Evolutionary conservation across 75 land plant species (phyloP).

Genomic region (Selaginella tamariscina): DNA sequence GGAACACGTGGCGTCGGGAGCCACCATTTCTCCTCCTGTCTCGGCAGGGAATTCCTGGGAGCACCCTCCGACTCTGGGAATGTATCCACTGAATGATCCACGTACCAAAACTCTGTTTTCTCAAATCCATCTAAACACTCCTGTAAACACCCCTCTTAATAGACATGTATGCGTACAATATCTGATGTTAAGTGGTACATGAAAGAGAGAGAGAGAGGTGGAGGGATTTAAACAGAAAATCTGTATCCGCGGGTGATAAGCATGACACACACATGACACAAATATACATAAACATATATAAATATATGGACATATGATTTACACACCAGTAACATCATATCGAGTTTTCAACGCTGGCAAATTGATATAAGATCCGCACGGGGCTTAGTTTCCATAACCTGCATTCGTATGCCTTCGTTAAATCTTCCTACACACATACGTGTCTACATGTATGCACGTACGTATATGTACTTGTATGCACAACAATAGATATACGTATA

Average conservation of each 20-base stretch:
- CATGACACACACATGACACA: too few relatives aligned
- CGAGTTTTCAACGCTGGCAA: constrained; percentile 34
- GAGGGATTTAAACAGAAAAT: too few relatives aligned
- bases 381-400: constrained; percentile 30
- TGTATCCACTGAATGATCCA: constrained; percentile 44
- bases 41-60: constrained; percentile 27
- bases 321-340: constrained; percentile 28
- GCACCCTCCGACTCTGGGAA: constrained; percentile 22
- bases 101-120: constrained; percentile 67
- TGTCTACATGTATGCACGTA: too few relatives aligned
- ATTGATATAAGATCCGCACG: constrained; percentile 30
- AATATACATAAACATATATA: too few relatives aligned
- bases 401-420: too few relatives aligned
- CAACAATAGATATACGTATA: not conserved
- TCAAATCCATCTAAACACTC: constrained; percentile 58
- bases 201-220: too few relatives aligned
- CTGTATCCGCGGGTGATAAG: too few relatives aligned
- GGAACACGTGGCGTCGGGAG: constrained; percentile 68
- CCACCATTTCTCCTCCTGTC: constrained; percentile 88
- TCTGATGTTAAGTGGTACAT: too few relatives aligned
- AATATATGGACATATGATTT: too few relatives aligned
- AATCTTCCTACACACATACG: too few relatives aligned
- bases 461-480: too few relatives aligned
- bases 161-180: too few relatives aligned
- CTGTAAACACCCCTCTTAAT: constrained; percentile 33